Conservation (phyloP, 768 basidiomycete species). For the Scleroderma bovista region DNA sequence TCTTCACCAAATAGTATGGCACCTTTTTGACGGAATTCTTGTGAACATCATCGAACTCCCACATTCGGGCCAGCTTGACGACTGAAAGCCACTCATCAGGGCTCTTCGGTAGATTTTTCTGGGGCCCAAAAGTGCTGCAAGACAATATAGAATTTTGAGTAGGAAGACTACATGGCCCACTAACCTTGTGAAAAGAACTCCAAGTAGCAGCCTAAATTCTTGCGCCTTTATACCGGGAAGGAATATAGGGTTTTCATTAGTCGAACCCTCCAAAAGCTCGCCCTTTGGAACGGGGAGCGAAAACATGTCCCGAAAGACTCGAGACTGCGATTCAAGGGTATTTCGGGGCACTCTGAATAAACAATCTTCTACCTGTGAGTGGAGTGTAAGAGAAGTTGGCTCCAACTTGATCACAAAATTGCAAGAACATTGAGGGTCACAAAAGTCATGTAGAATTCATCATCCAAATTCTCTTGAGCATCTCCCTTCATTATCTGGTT, state of each 20-base stretch:
- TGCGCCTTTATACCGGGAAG: slow-evolving; percentile 16
- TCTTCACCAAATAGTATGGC: slow-evolving; percentile 8
- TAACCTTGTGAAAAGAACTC: slow-evolving; percentile 16
- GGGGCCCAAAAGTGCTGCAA: not conserved
- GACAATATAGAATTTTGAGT: not conserved
- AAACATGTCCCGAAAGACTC: slow-evolving; percentile 22
- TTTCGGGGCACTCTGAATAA: slow-evolving; percentile 24
- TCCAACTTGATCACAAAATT: not conserved
- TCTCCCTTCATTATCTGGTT: not conserved
- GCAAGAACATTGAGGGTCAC: slow-evolving; percentile 11
- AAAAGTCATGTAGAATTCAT: slow-evolving; percentile 13
- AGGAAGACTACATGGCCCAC: not conserved
- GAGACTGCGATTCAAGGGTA: slow-evolving; percentile 18
- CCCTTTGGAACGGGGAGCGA: slow-evolving; percentile 9
- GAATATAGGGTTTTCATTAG: slow-evolving; percentile 18
- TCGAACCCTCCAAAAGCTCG: slow-evolving; percentile 13
- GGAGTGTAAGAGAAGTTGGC: not conserved
- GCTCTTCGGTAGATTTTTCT: not conserved
- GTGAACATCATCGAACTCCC: slow-evolving; percentile 30
- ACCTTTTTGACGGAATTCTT: slow-evolving; percentile 26
- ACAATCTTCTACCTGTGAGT: slow-evolving; percentile 20
- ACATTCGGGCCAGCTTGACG: slow-evolving; percentile 35
- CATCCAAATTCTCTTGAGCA: not conserved
- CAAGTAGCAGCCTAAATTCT: slow-evolving; percentile 23
- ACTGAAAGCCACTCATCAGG: slow-evolving; percentile 33